A percentile compares a stretch with the other conserved stretches of the same genome.
phyloP scores from a whole-genome alignment of 2,329 filamentous ascomycete genomes.

The Penicillium sumatraense region DNA sequence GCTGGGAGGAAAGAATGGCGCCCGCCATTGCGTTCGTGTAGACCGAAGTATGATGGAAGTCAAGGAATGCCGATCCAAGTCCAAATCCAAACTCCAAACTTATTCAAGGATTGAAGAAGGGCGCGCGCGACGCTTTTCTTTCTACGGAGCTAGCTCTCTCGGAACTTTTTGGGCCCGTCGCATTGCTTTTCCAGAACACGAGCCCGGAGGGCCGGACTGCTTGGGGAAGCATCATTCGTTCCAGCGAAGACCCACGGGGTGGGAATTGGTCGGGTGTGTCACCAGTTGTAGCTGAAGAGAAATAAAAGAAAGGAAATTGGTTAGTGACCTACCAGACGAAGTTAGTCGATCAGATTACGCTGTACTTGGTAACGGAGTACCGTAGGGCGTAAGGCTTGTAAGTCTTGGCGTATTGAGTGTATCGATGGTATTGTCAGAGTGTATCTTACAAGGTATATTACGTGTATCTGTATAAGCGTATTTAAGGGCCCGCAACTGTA shows the following conservation, averaged over 20 bases:
- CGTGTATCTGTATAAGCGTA: constrained; percentile 3
- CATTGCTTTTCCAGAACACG: constrained; percentile 8
- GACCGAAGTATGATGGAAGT: constrained; percentile 4
- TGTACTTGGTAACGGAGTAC: too few relatives aligned
- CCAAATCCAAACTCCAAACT: not conserved
- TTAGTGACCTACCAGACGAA: not conserved
- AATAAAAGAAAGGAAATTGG: too few relatives aligned
- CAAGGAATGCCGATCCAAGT: not conserved
- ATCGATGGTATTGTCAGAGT: not conserved
- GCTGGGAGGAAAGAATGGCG: constrained; percentile 9
- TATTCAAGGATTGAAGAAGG: not conserved
- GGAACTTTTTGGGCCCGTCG: not conserved
- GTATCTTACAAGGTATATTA: not conserved
- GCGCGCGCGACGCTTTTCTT: constrained; percentile 2
- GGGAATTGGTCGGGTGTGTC: constrained; percentile 4
- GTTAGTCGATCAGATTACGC: not conserved
- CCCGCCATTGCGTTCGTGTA: constrained; percentile 9
- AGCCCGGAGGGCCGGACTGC: constrained; percentile 1
- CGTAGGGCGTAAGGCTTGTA: not conserved
- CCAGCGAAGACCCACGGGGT: not conserved
- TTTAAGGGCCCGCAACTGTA: too few relatives aligned
- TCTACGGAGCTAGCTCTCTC: not conserved
- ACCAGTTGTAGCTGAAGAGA: constrained; percentile 2
- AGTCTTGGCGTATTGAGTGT: not conserved
- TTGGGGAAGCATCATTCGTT: not conserved